These are phyloP conservation scores for Berkeleyomyces basicola DNA, from an alignment of 2,329 filamentous ascomycete genomes.

Conservation along the genomic window DNA sequence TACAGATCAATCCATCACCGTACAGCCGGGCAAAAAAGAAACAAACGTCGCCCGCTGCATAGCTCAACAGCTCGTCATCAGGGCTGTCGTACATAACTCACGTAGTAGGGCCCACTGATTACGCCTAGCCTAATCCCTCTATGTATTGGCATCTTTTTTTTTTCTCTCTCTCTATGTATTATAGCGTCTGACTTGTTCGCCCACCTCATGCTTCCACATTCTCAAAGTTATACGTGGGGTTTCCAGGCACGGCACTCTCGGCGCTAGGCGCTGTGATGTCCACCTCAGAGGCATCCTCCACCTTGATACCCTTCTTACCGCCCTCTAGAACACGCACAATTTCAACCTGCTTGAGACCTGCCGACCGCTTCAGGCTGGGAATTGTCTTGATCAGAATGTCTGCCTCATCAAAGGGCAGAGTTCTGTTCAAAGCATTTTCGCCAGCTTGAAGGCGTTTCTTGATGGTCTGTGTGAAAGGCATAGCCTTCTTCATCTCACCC, in stretches of 20 bases:
- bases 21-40: background rate
- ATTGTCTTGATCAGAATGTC: constrained; percentile 63
- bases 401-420: constrained; percentile 75
- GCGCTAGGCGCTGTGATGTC: constrained; percentile 41
- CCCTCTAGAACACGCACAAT: constrained; percentile 57
- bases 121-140: background rate
- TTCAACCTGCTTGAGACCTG: constrained; percentile 51
- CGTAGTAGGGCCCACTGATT: background rate
- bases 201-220: constrained; percentile 35
- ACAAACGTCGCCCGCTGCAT: background rate
- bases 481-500: constrained; percentile 88
- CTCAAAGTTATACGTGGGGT: constrained; percentile 70
- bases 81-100: background rate
- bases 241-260: constrained; percentile 63
- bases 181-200: background rate
- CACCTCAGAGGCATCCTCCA: constrained; percentile 37
- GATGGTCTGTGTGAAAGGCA: constrained; percentile 83
- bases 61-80: background rate
- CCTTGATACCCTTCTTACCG: constrained; percentile 43
- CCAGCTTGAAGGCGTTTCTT: constrained; percentile 68
- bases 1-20: background rate
- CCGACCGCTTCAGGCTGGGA: constrained; percentile 58
- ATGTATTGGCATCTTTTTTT: background rate
- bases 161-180: background rate
- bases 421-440: constrained; percentile 64